Base-by-base conservation (phyloP, 495 filamentous ascomycete species). In the Thozetella sp. region DNA sequence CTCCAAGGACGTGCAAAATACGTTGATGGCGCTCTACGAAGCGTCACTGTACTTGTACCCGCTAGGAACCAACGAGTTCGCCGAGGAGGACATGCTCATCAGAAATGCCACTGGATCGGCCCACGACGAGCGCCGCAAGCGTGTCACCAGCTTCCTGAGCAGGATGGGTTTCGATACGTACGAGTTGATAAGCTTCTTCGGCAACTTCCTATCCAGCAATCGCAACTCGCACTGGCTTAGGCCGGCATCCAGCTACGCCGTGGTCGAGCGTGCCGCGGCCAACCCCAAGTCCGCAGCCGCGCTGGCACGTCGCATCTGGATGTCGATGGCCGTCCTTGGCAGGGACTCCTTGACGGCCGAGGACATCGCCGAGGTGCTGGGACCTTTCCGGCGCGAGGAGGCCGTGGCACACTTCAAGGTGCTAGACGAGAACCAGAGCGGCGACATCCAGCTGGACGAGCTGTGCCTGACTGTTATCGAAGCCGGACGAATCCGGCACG, bases 1-100 rank as follows among this genome's bases (percentile, higher is more conserved):
- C 37, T 90, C 88, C 24, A 93, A 93, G 69, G 84, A 80, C 56
- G 86, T 88, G 61, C 79, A 92, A 43, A 78, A 82, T 48, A 80
- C 93, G 3, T 77, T 94, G 0, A 80, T 84, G 48, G 71, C 87
- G 0, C 80, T 94, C 6, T 94, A 91, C 69, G 89, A 94, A 43
- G 89, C 88, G 13, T 93, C 90, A 3, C 71, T 62, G 0, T 72
- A 65, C 24, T 62, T 74, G 12, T 67, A 72, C 48, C 69, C 69
- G 0, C 56, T 70, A 54, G 62, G 67, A 9, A 60, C 60, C 1
- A 54, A 60, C 26, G 62, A 61, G 25, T 74, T 72, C 17, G 30
- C 37, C 1, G 56, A 65, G 2, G 69, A 69, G 26, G 70, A 73
- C 46, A 34, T 57, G n/a, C 60, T 69, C 22, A 70, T 73, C 24